A percentile compares a stretch with the other conserved stretches of the same genome.
Conservation (phyloP, 1,284 basidiomycete species). For the Cryptococcus neoformans region DNA sequence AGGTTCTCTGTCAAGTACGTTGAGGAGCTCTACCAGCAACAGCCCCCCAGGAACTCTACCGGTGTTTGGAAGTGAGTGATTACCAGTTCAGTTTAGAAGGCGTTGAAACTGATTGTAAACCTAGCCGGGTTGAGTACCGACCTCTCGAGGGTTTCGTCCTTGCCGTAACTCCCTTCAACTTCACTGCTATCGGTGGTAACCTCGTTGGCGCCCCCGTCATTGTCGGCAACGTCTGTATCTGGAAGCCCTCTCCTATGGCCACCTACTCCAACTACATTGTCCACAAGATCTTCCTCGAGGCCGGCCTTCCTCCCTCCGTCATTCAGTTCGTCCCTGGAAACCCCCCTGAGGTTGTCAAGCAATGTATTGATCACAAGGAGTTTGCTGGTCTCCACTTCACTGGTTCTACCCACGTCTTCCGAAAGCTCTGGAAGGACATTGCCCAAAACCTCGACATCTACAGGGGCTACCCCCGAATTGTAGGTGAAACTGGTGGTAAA, state of each 20-base stretch:
- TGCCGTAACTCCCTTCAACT: slow-evolving; percentile 98
- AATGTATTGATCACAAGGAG: slow-evolving; percentile 70
- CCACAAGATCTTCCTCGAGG: slow-evolving; percentile 89
- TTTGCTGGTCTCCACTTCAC: slow-evolving; percentile 97
- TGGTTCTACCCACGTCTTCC: slow-evolving; percentile 92
- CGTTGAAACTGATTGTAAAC: slow-evolving; percentile 5
- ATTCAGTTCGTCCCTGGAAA: slow-evolving; percentile 96
- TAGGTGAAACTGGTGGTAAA: slow-evolving; percentile 94
- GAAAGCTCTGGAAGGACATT: slow-evolving; percentile 95
- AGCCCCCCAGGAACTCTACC: slow-evolving; percentile 80
- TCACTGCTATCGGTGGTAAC: slow-evolving; percentile 95
- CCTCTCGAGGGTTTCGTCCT: slow-evolving; percentile 96
- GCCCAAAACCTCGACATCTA: slow-evolving; percentile 82
- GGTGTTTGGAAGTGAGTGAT: slow-evolving; percentile 90
- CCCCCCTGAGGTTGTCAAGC: slow-evolving; percentile 73
- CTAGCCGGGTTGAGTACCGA: slow-evolving; percentile 89
- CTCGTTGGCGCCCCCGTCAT: slow-evolving; percentile 80
- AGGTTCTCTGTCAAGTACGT: slow-evolving; percentile 96
- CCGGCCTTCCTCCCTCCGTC: slow-evolving; percentile 88
- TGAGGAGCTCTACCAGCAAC: slow-evolving; percentile 87
- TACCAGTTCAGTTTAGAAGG: not conserved
- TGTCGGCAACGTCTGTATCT: slow-evolving; percentile 91
- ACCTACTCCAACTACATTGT: slow-evolving; percentile 94
- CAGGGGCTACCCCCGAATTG: slow-evolving; percentile 86
- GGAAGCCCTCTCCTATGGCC: slow-evolving; percentile 97